Evolutionary conservation across 805 yeast genomes (phyloP).

Genomic region (Metschnikowia picachoensis): DNA sequence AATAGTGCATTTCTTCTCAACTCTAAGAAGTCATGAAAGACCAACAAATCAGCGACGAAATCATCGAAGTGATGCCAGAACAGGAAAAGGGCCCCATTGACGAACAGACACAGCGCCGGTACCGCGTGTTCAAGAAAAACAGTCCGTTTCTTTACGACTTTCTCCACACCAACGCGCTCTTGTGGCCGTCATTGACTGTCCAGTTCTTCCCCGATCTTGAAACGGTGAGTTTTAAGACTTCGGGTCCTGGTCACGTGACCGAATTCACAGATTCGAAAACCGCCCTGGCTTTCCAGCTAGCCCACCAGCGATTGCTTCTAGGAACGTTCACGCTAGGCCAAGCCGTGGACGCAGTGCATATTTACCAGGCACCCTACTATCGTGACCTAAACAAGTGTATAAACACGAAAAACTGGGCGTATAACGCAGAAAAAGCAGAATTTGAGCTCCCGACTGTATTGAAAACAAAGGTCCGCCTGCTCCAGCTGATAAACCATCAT

Average conservation of each 20-base stretch:
- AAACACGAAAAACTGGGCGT: slow-evolving; percentile 33
- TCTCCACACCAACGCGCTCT: slow-evolving; percentile 47
- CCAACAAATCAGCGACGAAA: too few species aligned
- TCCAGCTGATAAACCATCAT: slow-evolving; percentile 60
- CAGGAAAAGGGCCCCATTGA: slow-evolving; percentile 20
- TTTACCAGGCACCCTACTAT: slow-evolving; percentile 32
- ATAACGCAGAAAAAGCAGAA: slow-evolving; percentile 37
- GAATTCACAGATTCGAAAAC: not conserved
- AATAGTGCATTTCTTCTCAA: too few species aligned
- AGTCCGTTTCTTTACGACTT: slow-evolving; percentile 53
- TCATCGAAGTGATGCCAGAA: too few species aligned
- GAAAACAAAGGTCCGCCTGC: slow-evolving; percentile 25
- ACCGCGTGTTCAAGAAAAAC: slow-evolving; percentile 60
- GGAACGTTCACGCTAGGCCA: slow-evolving; percentile 21
- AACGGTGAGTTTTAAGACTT: not conserved
- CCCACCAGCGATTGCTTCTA: slow-evolving; percentile 16
- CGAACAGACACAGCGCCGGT: slow-evolving; percentile 34
- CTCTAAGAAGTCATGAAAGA: too few species aligned
- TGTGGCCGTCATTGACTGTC: slow-evolving; percentile 62
- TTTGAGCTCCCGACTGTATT: slow-evolving; percentile 32
- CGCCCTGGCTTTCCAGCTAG: slow-evolving; percentile 5
- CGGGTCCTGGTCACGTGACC: not conserved
- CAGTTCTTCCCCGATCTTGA: slow-evolving; percentile 60
- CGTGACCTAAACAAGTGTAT: slow-evolving; percentile 33
- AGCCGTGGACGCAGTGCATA: slow-evolving; percentile 21